Conservation (phyloP, 352 stramenopile species). For the Thraustochytrium sp. region DNA sequence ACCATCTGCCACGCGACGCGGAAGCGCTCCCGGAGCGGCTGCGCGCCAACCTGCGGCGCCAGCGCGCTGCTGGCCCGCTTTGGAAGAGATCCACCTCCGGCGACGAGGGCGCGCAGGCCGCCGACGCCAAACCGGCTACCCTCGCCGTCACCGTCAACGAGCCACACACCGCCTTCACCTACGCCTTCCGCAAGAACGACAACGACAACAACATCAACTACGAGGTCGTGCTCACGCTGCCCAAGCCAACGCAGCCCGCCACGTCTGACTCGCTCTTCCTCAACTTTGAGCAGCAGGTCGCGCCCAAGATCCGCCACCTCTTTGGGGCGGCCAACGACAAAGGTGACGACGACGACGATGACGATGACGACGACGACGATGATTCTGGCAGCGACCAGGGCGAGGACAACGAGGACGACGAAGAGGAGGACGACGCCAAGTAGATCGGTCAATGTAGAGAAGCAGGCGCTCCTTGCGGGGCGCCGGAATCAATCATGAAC, state of each 20-base stretch:
- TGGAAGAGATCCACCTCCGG: background rate
- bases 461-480: too few relatives aligned
- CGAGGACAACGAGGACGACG: too few relatives aligned
- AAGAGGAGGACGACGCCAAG: too few relatives aligned
- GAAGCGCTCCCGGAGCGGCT: slow-evolving; percentile 36
- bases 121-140: background rate
- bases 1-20: slow-evolving; percentile 58
- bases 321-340: background rate
- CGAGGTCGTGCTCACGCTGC: background rate
- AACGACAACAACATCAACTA: background rate
- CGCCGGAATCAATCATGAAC: too few relatives aligned
- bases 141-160: background rate
- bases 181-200: background rate
- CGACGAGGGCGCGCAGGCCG: background rate
- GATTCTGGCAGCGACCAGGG: too few relatives aligned
- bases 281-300: too few relatives aligned
- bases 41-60: background rate
- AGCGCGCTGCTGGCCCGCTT: background rate
- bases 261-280: too few relatives aligned
- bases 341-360: background rate
- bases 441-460: too few relatives aligned
- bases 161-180: background rate
- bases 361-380: background rate
- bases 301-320: too few relatives aligned
- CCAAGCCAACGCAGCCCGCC: too few relatives aligned